Evolutionary conservation across 2,329 filamentous ascomycete species (phyloP), one percentile per base, ranked within the genome.

Genomic region (Colletotrichum spinosum): DNA sequence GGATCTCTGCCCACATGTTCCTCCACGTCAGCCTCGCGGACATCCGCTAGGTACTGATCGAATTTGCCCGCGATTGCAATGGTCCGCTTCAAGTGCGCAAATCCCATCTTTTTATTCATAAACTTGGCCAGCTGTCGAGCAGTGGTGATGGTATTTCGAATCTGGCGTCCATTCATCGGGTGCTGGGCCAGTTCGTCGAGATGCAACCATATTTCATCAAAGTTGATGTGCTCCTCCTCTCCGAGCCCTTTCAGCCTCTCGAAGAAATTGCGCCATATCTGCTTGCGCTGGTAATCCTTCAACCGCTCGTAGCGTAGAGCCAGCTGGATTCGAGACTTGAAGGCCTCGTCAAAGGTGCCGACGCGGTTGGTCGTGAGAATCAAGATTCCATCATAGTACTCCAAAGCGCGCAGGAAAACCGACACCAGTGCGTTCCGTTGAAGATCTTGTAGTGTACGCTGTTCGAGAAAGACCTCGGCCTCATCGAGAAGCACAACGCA

Each of bases 291-390:
- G 71, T 90, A 90, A 8, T 80, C 76, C 48, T 89, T 89, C 9
- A 97, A 84, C 52, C 91, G 88, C 48, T 91, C 91, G 77, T 97
- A 97, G 35, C 91, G 85, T 7, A 97, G 81, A 0, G 92, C 92
- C 70, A 97, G 90, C 75, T 97, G 93, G 68, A 97, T 97, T 34
- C 94, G 88, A 8, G 89, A 92, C 74, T 96, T 92, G 82, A 97
- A 97, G 1, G 93, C 94, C 67, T 96, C 92, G 71, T 97, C 94
- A 72, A 97, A 97, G 0, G 92, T 94, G 80, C 91, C 87, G 1
- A 96, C 92, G 1, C 93, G 88, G 74, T 97, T 97, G 2, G 93
- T 97, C 0, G 94, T 97, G 35, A 97, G 78, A 80, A 97, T 96
- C 7, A 97, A 77, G 58, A 97, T 97, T 5, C 93, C 93, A 74